These are phyloP conservation scores for Alloascoidea africana DNA, from an alignment of 805 yeast genomes.

Conservation along the genomic window DNA sequence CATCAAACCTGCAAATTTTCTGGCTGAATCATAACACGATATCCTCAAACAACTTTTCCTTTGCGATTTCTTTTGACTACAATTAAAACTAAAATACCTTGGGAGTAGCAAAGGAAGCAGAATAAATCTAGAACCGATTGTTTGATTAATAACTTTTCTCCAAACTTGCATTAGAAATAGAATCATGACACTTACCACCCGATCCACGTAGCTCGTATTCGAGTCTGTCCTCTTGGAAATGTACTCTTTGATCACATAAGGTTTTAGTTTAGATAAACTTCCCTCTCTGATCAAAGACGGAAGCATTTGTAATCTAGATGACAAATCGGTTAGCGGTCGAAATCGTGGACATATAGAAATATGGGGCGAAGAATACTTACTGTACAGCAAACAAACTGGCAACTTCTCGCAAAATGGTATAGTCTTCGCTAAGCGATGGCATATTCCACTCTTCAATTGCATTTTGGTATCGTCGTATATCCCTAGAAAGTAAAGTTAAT, in stretches of 20 bases:
- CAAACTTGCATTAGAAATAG: background rate
- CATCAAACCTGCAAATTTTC: too few relatives aligned
- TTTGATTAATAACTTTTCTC: background rate
- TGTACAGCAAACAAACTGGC: slow-evolving; percentile 79
- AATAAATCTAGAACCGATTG: background rate
- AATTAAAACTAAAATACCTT: slow-evolving; percentile 23
- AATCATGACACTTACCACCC: slow-evolving; percentile 14
- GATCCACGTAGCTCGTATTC: slow-evolving; percentile 33
- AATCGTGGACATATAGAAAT: too few relatives aligned
- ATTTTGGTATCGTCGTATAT: slow-evolving; percentile 62
- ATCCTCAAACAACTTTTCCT: too few relatives aligned
- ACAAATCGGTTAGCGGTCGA: slow-evolving; percentile 1
- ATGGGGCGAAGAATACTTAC: slow-evolving; percentile 7
- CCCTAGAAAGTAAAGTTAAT: slow-evolving; percentile 18
- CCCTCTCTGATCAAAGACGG: slow-evolving; percentile 74
- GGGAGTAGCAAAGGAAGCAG: slow-evolving; percentile 1
- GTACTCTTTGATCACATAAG: slow-evolving; percentile 45
- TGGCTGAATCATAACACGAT: too few relatives aligned
- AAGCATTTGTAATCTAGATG: slow-evolving; percentile 41
- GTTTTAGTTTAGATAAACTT: slow-evolving; percentile 50
- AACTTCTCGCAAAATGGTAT: slow-evolving; percentile 62
- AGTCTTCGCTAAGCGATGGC: slow-evolving; percentile 41
- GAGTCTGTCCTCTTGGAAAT: slow-evolving; percentile 60
- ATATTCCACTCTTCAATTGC: slow-evolving; percentile 55
- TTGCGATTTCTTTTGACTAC: too few relatives aligned